Evolutionary conservation across 2,329 filamentous ascomycete species (phyloP).

Genomic region (Aspergillus terreus): DNA sequence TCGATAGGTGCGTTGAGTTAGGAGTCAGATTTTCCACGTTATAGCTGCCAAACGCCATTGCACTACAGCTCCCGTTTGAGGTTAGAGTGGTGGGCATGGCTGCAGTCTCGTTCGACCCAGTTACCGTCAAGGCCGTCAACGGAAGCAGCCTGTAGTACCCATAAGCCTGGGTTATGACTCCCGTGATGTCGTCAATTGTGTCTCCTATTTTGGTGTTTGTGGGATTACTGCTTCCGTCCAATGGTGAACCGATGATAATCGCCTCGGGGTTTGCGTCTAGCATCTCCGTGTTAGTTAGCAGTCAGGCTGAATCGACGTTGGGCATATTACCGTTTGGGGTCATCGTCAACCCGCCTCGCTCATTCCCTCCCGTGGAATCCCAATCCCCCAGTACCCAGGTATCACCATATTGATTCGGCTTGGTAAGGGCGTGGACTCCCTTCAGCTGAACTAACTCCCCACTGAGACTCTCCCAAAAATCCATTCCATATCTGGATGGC

Average conservation of each 20-base stretch:
- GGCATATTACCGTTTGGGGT: conserved; percentile 46
- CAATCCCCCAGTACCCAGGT: conserved; percentile 67
- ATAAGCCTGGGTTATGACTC: conserved; percentile 62
- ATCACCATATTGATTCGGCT: conserved; percentile 63
- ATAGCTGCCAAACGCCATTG: conserved; percentile 63
- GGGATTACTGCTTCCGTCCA: conserved; percentile 63
- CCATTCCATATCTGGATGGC: conserved; percentile 61
- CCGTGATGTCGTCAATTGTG: conserved; percentile 61
- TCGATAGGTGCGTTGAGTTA: conserved; percentile 52
- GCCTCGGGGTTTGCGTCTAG: conserved; percentile 66
- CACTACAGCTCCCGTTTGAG: conserved; percentile 51
- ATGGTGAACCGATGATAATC: conserved; percentile 61
- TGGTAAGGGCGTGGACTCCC: conserved; percentile 54
- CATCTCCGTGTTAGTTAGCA: background rate
- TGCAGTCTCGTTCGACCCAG: conserved; percentile 42
- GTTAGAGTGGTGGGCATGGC: conserved; percentile 53
- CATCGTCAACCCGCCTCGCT: conserved; percentile 62
- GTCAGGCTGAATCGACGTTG: background rate
- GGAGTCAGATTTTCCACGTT: conserved; percentile 67
- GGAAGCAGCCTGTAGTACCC: conserved; percentile 69
- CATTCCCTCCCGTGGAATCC: conserved; percentile 60
- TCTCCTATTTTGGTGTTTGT: conserved; percentile 62
- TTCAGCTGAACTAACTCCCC: conserved; percentile 66
- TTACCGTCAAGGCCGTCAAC: conserved; percentile 53
- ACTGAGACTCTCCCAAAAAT: conserved; percentile 69